Percentiles rank a stretch among this genome's conserved stretches.
phyloP scores from a whole-genome alignment of 331 rosid genomes.

The Malus hybrid region DNA sequence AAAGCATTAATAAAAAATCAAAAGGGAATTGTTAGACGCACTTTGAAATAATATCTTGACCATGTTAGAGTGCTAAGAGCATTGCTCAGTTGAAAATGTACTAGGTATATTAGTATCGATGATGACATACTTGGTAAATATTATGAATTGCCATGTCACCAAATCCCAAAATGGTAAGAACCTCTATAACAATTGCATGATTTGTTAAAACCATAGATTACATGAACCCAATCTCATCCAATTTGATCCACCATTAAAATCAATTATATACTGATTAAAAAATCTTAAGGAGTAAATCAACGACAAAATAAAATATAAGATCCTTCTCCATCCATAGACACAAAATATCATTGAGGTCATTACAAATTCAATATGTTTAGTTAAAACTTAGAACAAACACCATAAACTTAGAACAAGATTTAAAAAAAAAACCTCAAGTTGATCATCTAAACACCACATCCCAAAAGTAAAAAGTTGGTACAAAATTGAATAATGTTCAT shows the following conservation, averaged over 20 bases:
- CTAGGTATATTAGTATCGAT: no score
- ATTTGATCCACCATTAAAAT: not conserved
- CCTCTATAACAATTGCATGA: not conserved
- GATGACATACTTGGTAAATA: no score
- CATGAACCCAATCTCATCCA: not conserved
- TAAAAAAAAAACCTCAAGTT: not conserved
- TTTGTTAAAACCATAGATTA: not conserved
- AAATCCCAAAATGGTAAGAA: not conserved
- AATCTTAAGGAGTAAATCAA: not conserved
- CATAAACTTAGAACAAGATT: not conserved
- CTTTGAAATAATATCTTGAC: no score
- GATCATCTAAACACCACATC: not conserved
- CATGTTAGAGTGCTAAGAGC: not conserved
- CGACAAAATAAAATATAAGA: no score
- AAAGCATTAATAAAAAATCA: no score
- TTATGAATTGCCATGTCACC: not conserved
- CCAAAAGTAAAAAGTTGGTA: not conserved
- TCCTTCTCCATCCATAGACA: not conserved
- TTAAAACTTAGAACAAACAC: not conserved
- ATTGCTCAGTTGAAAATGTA: no score
- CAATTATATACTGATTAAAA: no score
- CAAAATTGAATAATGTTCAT: not conserved
- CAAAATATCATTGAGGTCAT: no score
- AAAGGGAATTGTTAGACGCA: not conserved
- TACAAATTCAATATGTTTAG: not conserved